These are phyloP conservation scores for Mycena belliarum DNA, from an alignment of 768 basidiomycete species.

Conservation along the genomic window DNA sequence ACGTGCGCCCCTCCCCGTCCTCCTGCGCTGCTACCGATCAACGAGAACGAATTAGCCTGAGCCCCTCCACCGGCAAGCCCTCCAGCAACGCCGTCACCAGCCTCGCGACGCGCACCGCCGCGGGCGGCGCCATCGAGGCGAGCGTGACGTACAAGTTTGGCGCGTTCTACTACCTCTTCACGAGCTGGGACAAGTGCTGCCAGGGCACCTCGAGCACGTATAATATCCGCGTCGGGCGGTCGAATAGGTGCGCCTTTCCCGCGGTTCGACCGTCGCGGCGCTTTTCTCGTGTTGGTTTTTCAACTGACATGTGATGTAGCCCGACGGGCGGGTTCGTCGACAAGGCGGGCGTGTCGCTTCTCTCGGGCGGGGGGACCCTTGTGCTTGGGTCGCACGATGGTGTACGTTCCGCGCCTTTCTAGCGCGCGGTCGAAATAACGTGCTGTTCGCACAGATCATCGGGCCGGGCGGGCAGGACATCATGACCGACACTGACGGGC, in stretches of 20 bases:
- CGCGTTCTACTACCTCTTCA: slow-evolving; percentile 55
- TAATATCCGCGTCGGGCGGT: slow-evolving; percentile 60
- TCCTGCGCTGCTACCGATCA: not conserved
- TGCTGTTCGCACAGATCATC: slow-evolving; percentile 34
- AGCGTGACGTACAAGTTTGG: slow-evolving; percentile 45
- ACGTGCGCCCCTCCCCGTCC: slow-evolving; percentile 21
- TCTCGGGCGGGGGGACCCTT: slow-evolving; percentile 54
- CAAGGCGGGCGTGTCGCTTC: slow-evolving; percentile 43
- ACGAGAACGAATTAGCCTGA: slow-evolving; percentile 25
- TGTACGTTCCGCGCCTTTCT: not conserved
- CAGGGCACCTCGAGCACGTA: slow-evolving; percentile 53
- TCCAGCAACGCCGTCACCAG: slow-evolving; percentile 39
- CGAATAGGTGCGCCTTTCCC: slow-evolving; percentile 17
- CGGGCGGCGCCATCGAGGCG: slow-evolving; percentile 51
- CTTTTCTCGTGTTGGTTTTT: too few species aligned
- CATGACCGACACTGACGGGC: slow-evolving; percentile 44
- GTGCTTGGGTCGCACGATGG: slow-evolving; percentile 46
- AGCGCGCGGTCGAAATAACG: not conserved
- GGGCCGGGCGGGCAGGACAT: slow-evolving; percentile 60
- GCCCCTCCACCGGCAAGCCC: slow-evolving; percentile 44
- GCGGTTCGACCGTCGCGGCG: too few species aligned
- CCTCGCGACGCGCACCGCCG: slow-evolving; percentile 46
- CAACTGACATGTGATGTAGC: slow-evolving; percentile 24
- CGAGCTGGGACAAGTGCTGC: slow-evolving; percentile 58
- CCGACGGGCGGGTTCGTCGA: slow-evolving; percentile 49